Evolutionary conservation across 352 stramenopile species (phyloP), one percentile per base, ranked within the genome.

Genomic region (Nothophytophthora sp.): DNA sequence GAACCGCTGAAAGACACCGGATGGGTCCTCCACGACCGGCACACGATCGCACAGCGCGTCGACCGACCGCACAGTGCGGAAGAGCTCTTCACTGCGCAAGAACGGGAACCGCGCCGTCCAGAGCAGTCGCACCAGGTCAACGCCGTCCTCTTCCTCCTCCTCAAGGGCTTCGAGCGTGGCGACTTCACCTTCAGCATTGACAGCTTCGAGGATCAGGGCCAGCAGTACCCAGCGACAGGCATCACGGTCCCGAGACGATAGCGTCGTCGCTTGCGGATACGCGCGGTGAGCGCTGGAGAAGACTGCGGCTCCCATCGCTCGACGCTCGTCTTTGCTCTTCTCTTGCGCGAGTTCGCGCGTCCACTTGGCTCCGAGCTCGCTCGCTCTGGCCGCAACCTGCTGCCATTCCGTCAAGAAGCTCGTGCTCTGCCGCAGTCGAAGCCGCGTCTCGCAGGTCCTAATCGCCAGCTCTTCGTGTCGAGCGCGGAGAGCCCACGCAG

Each of bases 81-180:
- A 51, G 4, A 60, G 18, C 0, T 24, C 28, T 2, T 38, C 28
- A 15, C 57, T 22, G 2, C 22, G 39, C 5, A 88, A 30, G 33
- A 86, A 74, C 1, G 60, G 53, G 16, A 85, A 84, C 5, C 65
- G 41, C 5, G 60, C 42, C 5, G 40, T 43, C 67, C 76, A 84
- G n/a, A 88, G 44, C 8, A 70, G 45, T 1, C 30, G 38, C 2
- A 29, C 33, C 2, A 74, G 25, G n/a, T n/a, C n/a, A n/a, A n/a
- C n/a, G n/a, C n/a, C n/a, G n/a, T n/a, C n/a, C 8, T 53, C 44
- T n/a, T 30, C 35, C 5, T 9, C 19, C 37, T 16, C 39, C 4
- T 16, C 28, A n/a, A n/a, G n/a, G n/a, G n/a, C n/a, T n/a, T n/a
- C n/a, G n/a, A n/a, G n/a, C n/a, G n/a, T n/a, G n/a, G n/a, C n/a